Conservation (phyloP, 2,329 filamentous ascomycete genomes). For the Nigrospora oryzae region DNA sequence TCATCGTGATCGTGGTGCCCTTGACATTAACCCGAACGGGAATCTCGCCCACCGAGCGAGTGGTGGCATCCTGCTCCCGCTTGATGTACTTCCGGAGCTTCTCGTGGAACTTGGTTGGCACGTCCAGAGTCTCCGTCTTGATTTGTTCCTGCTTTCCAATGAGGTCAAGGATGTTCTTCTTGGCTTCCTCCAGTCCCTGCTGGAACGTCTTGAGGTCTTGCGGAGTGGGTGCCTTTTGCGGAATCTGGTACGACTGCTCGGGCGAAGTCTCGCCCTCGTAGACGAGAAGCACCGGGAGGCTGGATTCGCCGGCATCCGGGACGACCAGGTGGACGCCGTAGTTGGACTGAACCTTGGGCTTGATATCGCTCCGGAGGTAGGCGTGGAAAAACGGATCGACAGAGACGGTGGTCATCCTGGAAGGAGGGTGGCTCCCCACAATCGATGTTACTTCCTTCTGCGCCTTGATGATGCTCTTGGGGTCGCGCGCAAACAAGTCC, state of each 20-base stretch:
- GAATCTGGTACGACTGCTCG: slow-evolving; percentile 40
- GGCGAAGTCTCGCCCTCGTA: slow-evolving; percentile 56
- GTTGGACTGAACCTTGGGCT: slow-evolving; percentile 54
- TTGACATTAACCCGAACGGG: slow-evolving; percentile 50
- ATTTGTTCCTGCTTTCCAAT: slow-evolving; percentile 52
- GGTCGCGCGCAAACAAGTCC: slow-evolving; percentile 82
- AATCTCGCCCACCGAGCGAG: slow-evolving; percentile 46
- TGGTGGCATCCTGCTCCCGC: slow-evolving; percentile 47
- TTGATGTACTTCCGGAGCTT: slow-evolving; percentile 56
- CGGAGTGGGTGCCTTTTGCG: slow-evolving; percentile 42
- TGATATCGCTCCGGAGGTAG: slow-evolving; percentile 58
- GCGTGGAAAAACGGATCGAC: slow-evolving; percentile 76
- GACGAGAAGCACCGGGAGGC: slow-evolving; percentile 60
- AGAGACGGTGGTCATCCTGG: slow-evolving; percentile 56
- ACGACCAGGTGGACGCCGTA: slow-evolving; percentile 68
- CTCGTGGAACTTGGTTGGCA: slow-evolving; percentile 55
- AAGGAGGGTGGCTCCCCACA: slow-evolving; percentile 65
- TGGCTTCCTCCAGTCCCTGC: slow-evolving; percentile 45
- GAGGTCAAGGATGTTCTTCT: slow-evolving; percentile 47
- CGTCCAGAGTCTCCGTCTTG: slow-evolving; percentile 41
- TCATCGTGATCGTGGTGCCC: slow-evolving; percentile 59
- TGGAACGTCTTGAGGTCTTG: slow-evolving; percentile 45
- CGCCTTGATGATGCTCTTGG: slow-evolving; percentile 72
- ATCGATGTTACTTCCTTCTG: slow-evolving; percentile 68
- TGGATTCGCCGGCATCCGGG: slow-evolving; percentile 52